Evolutionary conservation across 306 rosid genomes (phyloP).

Genomic region (Lotus japonicus): DNA sequence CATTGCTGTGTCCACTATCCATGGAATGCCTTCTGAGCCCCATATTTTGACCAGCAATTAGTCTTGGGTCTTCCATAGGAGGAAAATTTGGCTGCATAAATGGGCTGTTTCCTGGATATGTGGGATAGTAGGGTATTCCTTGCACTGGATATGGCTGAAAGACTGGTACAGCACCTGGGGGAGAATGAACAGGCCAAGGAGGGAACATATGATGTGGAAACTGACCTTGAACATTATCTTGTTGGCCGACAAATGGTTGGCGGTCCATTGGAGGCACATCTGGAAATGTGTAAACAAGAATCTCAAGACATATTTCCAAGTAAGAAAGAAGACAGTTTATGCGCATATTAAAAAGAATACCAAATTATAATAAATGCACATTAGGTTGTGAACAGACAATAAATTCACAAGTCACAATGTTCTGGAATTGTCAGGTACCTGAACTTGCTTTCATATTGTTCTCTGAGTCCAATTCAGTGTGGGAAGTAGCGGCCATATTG

Average conservation of each 20-base stretch:
- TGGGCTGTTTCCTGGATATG: slow-evolving; percentile 69
- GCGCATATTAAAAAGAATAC: neutral
- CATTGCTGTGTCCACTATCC: slow-evolving; percentile 58
- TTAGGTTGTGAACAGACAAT: neutral
- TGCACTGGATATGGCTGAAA: slow-evolving; percentile 83
- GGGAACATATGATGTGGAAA: slow-evolving; percentile 85
- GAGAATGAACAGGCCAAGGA: slow-evolving; percentile 92
- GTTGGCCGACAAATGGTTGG: slow-evolving; percentile 55
- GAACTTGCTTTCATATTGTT: slow-evolving; percentile 52
- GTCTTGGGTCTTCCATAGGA: slow-evolving; percentile 56
- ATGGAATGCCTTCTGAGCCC: slow-evolving; percentile 73
- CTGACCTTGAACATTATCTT: slow-evolving; percentile 77
- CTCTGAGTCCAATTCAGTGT: slow-evolving; percentile 42
- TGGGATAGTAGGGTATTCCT: slow-evolving; percentile 89
- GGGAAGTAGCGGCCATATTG: slow-evolving; percentile 38
- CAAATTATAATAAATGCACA: neutral
- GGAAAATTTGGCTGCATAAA: slow-evolving; percentile 73
- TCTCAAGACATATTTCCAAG: slow-evolving; percentile 15
- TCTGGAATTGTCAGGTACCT: slow-evolving; percentile 36
- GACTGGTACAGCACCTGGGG: slow-evolving; percentile 69
- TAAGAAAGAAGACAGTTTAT: slow-evolving; percentile 1
- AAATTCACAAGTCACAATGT: slow-evolving; percentile 1
- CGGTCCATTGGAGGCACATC: slow-evolving; percentile 55
- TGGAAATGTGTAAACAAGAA: slow-evolving; percentile 35
- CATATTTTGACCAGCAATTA: slow-evolving; percentile 41